Evolutionary conservation across 257 asterid species (phyloP).

Genomic region (Mitragyna speciosa): DNA sequence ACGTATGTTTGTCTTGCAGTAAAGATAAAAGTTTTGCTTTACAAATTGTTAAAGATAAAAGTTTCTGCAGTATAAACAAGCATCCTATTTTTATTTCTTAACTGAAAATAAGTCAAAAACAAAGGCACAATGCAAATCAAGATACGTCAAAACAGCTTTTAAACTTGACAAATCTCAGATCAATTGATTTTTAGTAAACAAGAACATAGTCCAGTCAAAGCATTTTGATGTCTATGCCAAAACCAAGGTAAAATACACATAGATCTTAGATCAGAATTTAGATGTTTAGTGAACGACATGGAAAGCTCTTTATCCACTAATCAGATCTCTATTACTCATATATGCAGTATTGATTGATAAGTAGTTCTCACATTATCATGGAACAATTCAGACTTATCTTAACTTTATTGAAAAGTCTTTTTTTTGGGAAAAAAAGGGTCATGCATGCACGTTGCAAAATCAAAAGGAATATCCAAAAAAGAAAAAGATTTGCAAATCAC

Average conservation of each 20-base stretch:
- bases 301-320: not conserved
- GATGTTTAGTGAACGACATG: not conserved
- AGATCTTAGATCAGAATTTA: not conserved
- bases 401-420: not conserved
- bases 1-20: not conserved
- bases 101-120: not conserved
- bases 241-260: not conserved
- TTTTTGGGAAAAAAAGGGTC: conserved; percentile 8
- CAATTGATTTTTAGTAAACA: too few species aligned
- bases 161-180: too few species aligned
- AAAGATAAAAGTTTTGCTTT: too few species aligned
- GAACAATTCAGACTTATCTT: conserved; percentile 25
- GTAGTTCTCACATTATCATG: conserved; percentile 3
- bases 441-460: conserved; percentile 14
- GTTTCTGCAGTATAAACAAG: not conserved
- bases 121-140: not conserved
- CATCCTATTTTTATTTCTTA: too few species aligned
- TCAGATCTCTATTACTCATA: not conserved
- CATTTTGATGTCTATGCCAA: not conserved
- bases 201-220: not conserved
- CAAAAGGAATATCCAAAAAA: not conserved
- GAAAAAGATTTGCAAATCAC: conserved; percentile 3
- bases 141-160: too few species aligned
- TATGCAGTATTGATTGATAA: conserved; percentile 11
- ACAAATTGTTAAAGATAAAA: not conserved